A percentile compares a stretch with the other conserved stretches of the same genome.
phyloP scores from a whole-genome alignment of 1,139 yeast genomes.

The Geotrichum armillariae region DNA sequence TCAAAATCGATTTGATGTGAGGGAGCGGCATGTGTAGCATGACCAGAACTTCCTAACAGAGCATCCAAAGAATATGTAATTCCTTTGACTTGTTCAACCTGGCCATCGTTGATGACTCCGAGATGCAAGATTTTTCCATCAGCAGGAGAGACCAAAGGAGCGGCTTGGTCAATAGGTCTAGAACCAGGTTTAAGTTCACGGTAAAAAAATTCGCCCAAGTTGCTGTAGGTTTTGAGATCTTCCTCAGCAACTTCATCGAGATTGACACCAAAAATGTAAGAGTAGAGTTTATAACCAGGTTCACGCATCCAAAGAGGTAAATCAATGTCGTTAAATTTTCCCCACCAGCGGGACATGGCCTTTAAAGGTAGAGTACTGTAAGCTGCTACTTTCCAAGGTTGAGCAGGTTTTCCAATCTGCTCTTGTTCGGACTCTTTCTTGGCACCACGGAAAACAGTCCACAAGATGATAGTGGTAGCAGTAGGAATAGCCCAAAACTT shows the following conservation, averaged over 20 bases:
- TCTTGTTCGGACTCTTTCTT: constrained; percentile 26
- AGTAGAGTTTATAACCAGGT: constrained; percentile 78
- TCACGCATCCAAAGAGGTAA: constrained; percentile 87
- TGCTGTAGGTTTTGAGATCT: constrained; percentile 69
- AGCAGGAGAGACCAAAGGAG: constrained; percentile 78
- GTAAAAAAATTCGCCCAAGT: constrained; percentile 89
- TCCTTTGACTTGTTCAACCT: constrained; percentile 96
- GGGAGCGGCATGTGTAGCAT: constrained; percentile 57
- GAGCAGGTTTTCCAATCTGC: constrained; percentile 55
- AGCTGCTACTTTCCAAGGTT: constrained; percentile 86
- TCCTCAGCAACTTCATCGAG: constrained; percentile 86
- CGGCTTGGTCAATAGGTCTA: constrained; percentile 67
- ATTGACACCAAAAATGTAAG: constrained; percentile 82
- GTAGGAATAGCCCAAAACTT: constrained; percentile 22
- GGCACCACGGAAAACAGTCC: constrained; percentile 21
- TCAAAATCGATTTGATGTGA: constrained; percentile 52
- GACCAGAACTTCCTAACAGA: constrained; percentile 59
- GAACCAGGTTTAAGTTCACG: constrained; percentile 76
- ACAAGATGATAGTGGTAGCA: constrained; percentile 30
- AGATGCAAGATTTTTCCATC: constrained; percentile 89
- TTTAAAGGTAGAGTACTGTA: constrained; percentile 90
- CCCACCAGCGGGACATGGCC: constrained; percentile 93
- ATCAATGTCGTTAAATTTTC: constrained; percentile 76
- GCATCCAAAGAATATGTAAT: constrained; percentile 91
- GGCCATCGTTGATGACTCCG: constrained; percentile 78